Evolutionary conservation across 2,329 filamentous ascomycete genomes (phyloP), one percentile per base, ranked within the genome.

Genomic region (Lanzia echinophila): DNA sequence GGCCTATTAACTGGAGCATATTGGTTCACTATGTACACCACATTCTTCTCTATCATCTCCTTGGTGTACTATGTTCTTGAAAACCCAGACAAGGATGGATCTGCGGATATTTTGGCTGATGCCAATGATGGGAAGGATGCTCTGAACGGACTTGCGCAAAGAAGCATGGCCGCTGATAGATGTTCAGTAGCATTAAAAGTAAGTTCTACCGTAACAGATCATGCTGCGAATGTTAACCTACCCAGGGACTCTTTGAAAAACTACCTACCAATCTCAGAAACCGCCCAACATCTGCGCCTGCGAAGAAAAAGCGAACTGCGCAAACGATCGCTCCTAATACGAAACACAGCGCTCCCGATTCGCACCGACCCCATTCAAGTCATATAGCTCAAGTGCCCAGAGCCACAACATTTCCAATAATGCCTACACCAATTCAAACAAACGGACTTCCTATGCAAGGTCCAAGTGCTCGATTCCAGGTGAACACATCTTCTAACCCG

Each of bases 131-230:
- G 92, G 17, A 88, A 88, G 65, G 86, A 92, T 59, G 88, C 91
- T 58, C 80, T 97, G 56, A 82, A 84, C 48, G 84, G 83, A 15
- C 77, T 97, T 55, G 87, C 90, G 2, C 84, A 87, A 63, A 86
- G 87, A 63, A 96, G 90, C 66, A 79, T 95, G 76, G 90, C 91
- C 34, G 94, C 94, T 3, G 90, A 96, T 67, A 79, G 89, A 57
- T 94, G 95, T 64, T 89, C 88, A 1, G 78, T 77, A 44, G 86
- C 88, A 39, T 76, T 99, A 28, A 81, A 83, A 67, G 89, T 92
- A 76, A 69, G 82, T 72, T 4, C 41, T 32, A 15, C 22, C 42
- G 31, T 22, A 32, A 36, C n/a, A 31, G 6, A 11, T 55, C 45
- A 13, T 42, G 15, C 20, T 20, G n/a, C 13, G 17, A 11, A 15